A percentile compares a stretch with the other conserved stretches of the same genome.
These are phyloP conservation scores for Podosphaera fusca DNA, from an alignment of 2,329 filamentous ascomycete genomes.

Conservation along the genomic window DNA sequence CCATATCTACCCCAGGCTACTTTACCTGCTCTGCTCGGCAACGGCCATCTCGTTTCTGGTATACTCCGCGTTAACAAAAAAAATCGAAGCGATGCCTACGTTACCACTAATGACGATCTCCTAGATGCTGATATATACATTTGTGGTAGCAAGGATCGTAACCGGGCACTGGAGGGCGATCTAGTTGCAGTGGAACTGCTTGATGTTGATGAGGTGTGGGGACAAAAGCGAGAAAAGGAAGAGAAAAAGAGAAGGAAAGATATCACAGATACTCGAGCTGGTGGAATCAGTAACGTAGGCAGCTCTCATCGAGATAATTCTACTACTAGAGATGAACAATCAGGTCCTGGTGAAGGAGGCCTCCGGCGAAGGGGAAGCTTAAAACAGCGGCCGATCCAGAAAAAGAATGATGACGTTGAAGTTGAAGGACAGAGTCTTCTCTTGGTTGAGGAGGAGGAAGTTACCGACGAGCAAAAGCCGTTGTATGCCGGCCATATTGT, in stretches of 20 bases:
- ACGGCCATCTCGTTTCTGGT: slow-evolving; percentile 87
- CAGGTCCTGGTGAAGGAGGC: slow-evolving; percentile 48
- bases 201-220: slow-evolving; percentile 95
- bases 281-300: slow-evolving; percentile 48
- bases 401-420: slow-evolving; percentile 99
- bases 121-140: slow-evolving; percentile 98
- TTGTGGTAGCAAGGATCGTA: slow-evolving; percentile 95
- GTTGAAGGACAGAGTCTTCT: slow-evolving; percentile 94
- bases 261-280: slow-evolving; percentile 71
- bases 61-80: slow-evolving; percentile 98
- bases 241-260: slow-evolving; percentile 99
- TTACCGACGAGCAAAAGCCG: slow-evolving; percentile 94
- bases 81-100: slow-evolving; percentile 95
- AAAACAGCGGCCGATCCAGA: slow-evolving; percentile 88
- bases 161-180: slow-evolving; percentile 88
- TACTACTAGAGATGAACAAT: slow-evolving; percentile 36
- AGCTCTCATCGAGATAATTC: slow-evolving; percentile 28
- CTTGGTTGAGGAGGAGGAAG: slow-evolving; percentile 93
- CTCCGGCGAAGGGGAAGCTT: slow-evolving; percentile 85
- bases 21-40: slow-evolving; percentile 67
- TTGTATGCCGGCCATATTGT: slow-evolving; percentile 94
- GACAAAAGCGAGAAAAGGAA: slow-evolving; percentile 96
- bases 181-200: slow-evolving; percentile 87
- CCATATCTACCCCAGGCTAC: slow-evolving; percentile 91
- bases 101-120: slow-evolving; percentile 67